phyloP scores from a whole-genome alignment of 345 rosid species.

The Moricandia moricandioides region DNA sequence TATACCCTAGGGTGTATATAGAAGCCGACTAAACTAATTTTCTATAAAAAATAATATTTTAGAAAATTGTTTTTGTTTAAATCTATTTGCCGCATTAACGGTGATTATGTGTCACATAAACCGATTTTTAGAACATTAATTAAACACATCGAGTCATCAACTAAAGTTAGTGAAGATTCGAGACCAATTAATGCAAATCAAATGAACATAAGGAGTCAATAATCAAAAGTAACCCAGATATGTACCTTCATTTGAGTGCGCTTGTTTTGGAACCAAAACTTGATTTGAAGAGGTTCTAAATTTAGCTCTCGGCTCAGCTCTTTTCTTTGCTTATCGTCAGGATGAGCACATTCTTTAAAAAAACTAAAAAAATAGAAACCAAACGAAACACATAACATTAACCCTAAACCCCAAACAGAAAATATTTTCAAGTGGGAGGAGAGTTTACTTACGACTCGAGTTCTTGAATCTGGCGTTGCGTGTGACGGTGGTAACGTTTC shows the following conservation, averaged over 20 bases:
- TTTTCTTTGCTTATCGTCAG: slow-evolving; percentile 95
- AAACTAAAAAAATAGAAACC: slow-evolving; percentile 45
- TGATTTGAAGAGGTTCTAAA: slow-evolving; percentile 82
- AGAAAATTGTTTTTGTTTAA: too few relatives aligned
- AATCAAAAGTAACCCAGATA: neutral
- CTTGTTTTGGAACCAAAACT: slow-evolving; percentile 98
- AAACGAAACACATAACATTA: slow-evolving; percentile 8
- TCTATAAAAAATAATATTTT: too few relatives aligned
- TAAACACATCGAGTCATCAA: neutral
- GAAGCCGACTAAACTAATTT: too few relatives aligned
- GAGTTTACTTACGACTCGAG: slow-evolving; percentile 72
- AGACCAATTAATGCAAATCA: neutral
- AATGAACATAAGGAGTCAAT: slow-evolving; percentile 10
- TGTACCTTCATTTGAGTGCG: slow-evolving; percentile 96
- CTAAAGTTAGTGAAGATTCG: neutral
- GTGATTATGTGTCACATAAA: too few relatives aligned
- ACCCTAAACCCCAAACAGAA: slow-evolving; percentile 3
- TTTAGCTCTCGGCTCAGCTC: slow-evolving; percentile 73
- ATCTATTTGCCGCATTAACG: too few relatives aligned
- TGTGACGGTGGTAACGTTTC: slow-evolving; percentile 94
- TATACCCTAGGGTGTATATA: too few relatives aligned
- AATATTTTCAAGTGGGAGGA: neutral
- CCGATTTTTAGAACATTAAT: too few relatives aligned
- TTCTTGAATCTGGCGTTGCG: slow-evolving; percentile 93
- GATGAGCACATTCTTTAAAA: slow-evolving; percentile 93